A percentile compares a stretch with the other conserved stretches of the same genome.
Evolutionary conservation across 2,329 filamentous ascomycete species (phyloP).

Genomic region (Aspergillus pseudoglaucus): DNA sequence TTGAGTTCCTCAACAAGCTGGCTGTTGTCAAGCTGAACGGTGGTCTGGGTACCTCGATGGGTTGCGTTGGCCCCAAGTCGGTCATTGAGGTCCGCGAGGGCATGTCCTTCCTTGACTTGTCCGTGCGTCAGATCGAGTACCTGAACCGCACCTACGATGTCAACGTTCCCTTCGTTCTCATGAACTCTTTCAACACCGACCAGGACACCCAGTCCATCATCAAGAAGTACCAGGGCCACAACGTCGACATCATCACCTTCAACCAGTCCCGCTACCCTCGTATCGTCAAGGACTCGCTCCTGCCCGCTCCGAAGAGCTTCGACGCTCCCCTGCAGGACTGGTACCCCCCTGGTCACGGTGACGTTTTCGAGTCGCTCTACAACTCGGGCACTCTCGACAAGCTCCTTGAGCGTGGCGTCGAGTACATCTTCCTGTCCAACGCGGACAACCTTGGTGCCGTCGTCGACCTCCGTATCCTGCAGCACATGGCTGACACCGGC

Average conservation of each 20-base stretch:
- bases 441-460: constrained; percentile 98
- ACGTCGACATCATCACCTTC: constrained; percentile 98
- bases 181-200: constrained; percentile 99
- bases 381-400: constrained; percentile 98
- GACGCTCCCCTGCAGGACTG: constrained; percentile 88
- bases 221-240: constrained; percentile 99
- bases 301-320: constrained; percentile 85
- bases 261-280: constrained; percentile 98
- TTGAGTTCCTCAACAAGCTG: constrained; percentile 93
- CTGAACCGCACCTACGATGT: constrained; percentile 96
- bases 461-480: constrained; percentile 93
- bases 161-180: constrained; percentile 96
- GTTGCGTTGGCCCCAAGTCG: constrained; percentile 97
- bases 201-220: constrained; percentile 97
- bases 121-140: constrained; percentile 97
- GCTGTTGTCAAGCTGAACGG: constrained; percentile 99
- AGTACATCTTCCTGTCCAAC: constrained; percentile 98
- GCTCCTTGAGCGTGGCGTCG: constrained; percentile 88
- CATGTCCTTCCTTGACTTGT: constrained; percentile 99
- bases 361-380: constrained; percentile 99
- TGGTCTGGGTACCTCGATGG: constrained; percentile 98
- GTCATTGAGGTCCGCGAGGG: constrained; percentile 99
- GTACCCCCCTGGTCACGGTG: constrained; percentile 98
- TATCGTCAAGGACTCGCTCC: constrained; percentile 95
- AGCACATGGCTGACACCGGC: constrained; percentile 98